Conservation (phyloP, 2,329 filamentous ascomycete species). For the Delphinella strobiligena region DNA sequence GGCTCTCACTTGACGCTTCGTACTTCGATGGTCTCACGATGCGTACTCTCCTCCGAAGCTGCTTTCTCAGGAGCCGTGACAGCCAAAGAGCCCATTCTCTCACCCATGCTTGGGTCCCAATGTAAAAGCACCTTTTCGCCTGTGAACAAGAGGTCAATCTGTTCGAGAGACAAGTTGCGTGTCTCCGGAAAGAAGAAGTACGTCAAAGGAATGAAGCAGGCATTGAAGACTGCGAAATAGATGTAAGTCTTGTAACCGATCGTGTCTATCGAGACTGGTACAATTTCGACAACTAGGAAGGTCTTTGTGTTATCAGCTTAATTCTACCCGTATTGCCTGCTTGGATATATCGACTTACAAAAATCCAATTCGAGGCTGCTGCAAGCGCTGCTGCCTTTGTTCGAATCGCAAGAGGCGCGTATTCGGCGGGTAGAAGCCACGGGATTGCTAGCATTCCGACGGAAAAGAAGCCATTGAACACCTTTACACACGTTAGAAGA, state of each 20-base stretch:
- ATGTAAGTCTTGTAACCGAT: slow-evolving; percentile 46
- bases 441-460: slow-evolving; percentile 48
- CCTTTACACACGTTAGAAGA: too few species aligned
- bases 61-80: too few species aligned
- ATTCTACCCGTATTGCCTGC: too few species aligned
- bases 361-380: slow-evolving; percentile 21
- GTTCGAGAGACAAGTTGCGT: slow-evolving; percentile 7
- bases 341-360: too few species aligned
- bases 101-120: too few species aligned
- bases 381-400: slow-evolving; percentile 21
- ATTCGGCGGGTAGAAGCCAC: slow-evolving; percentile 51
- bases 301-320: too few species aligned
- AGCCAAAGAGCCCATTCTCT: too few species aligned
- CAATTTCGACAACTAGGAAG: slow-evolving; percentile 57
- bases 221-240: slow-evolving; percentile 36
- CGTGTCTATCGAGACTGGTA: slow-evolving; percentile 46
- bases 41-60: background rate
- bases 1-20: too few species aligned
- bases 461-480: slow-evolving; percentile 52
- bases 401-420: slow-evolving; percentile 39
- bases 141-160: slow-evolving; percentile 10
- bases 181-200: slow-evolving; percentile 3
- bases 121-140: too few species aligned
- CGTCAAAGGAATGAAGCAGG: slow-evolving; percentile 10
- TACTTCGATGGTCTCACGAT: background rate